Conservation (phyloP, 225 moss, liverwort and hornwort genomes). For the Straminergon stramineum region DNA sequence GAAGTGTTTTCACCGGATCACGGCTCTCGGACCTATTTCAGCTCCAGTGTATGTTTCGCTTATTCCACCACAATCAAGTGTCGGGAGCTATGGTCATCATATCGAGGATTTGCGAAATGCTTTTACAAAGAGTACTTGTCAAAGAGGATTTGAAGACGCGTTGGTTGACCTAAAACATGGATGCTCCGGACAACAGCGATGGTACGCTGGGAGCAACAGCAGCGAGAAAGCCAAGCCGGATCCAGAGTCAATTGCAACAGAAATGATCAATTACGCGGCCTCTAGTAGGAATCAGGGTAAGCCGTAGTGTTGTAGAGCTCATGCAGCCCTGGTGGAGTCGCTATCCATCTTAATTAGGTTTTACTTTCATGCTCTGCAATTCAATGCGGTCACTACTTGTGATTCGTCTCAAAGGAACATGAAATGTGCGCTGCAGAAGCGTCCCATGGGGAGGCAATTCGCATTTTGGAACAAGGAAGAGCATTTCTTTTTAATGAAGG, state of each 20-base stretch:
- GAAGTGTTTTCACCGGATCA: constrained; percentile 13
- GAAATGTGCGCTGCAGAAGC: constrained; percentile 23
- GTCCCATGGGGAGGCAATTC: constrained; percentile 51
- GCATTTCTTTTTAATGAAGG: constrained; percentile 59
- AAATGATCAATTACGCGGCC: constrained; percentile 52
- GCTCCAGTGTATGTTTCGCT: neutral
- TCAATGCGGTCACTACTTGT: neutral
- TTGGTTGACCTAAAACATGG: neutral
- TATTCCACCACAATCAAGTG: neutral
- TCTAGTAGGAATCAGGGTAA: constrained; percentile 38
- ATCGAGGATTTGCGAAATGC: constrained; percentile 6
- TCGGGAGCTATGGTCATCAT: neutral
- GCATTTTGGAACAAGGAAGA: constrained; percentile 87
- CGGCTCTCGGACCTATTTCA: neutral
- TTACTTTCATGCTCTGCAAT: neutral
- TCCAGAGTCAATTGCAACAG: constrained; percentile 36
- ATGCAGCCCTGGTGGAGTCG: neutral
- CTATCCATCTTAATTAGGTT: neutral
- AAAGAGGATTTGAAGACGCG: neutral
- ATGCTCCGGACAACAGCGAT: constrained; percentile 18
- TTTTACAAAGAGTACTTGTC: neutral
- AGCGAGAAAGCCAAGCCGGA: constrained; percentile 40
- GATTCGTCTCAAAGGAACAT: neutral
- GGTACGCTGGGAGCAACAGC: constrained; percentile 31
- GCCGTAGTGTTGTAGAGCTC: neutral